Conservation (phyloP, 1,139 yeast species). For the Yamadazyma pseudoaaseri region DNA sequence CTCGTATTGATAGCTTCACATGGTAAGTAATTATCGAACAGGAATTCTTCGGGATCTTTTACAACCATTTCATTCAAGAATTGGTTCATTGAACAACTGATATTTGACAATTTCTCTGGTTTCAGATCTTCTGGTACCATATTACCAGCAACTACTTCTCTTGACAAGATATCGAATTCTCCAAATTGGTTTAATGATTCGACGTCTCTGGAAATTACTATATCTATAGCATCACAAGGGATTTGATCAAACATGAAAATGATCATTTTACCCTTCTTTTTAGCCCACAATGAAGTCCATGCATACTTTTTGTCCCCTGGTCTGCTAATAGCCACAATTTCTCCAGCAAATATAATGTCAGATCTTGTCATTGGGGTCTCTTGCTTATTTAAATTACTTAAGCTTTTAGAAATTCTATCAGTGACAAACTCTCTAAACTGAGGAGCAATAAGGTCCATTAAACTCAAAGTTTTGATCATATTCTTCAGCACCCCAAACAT, state of each 20-base stretch:
- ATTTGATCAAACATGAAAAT: conserved; percentile 88
- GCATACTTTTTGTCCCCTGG: conserved; percentile 54
- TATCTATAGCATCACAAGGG: conserved; percentile 74
- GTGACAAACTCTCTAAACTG: conserved; percentile 68
- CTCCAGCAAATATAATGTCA: conserved; percentile 49
- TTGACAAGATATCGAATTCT: conserved; percentile 30
- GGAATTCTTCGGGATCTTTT: conserved; percentile 19
- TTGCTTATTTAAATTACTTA: conserved; percentile 8
- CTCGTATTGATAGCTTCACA: conserved; percentile 51
- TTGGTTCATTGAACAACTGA: conserved; percentile 34
- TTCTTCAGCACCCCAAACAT: conserved; percentile 78
- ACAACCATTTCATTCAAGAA: conserved; percentile 17
- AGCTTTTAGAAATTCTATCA: conserved; percentile 42
- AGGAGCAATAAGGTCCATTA: conserved; percentile 76
- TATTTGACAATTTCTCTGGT: conserved; percentile 21
- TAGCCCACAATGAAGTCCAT: conserved; percentile 90
- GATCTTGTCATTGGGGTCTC: conserved; percentile 11
- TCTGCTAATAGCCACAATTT: conserved; percentile 54
- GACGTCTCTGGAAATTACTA: conserved; percentile 42
- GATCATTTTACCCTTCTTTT: conserved; percentile 64
- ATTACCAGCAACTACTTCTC: conserved; percentile 43
- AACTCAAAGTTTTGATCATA: conserved; percentile 59
- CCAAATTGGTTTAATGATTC: conserved; percentile 9
- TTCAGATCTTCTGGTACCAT: conserved; percentile 26
- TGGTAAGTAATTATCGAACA: conserved; percentile 24